These are phyloP conservation scores for Ogataea corticis DNA, from an alignment of 805 yeast species.

Conservation along the genomic window DNA sequence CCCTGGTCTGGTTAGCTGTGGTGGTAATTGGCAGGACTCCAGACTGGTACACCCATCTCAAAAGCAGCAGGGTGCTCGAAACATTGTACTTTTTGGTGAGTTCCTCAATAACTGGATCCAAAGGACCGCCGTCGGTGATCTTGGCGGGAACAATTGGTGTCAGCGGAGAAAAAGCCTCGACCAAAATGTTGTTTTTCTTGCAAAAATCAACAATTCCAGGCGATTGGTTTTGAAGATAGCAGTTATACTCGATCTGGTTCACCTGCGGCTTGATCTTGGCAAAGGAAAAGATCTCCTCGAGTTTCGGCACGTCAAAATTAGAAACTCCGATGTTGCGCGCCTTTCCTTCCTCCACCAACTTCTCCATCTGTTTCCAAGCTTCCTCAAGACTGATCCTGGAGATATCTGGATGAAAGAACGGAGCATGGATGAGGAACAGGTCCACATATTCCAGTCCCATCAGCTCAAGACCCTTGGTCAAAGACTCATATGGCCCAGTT, in stretches of 20 bases:
- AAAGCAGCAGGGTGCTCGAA: slow-evolving; percentile 61
- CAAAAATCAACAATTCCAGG: slow-evolving; percentile 55
- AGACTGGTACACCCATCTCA: slow-evolving; percentile 67
- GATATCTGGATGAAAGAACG: slow-evolving; percentile 44
- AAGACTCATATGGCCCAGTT: slow-evolving; percentile 48
- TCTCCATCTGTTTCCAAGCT: slow-evolving; percentile 51
- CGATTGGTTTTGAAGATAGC: slow-evolving; percentile 64
- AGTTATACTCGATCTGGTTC: slow-evolving; percentile 70
- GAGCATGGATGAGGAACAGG: slow-evolving; percentile 62
- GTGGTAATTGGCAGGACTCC: slow-evolving; percentile 78
- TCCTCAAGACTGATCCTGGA: slow-evolving; percentile 47
- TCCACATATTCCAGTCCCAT: slow-evolving; percentile 57
- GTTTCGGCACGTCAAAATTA: slow-evolving; percentile 51
- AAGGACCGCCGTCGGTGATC: slow-evolving; percentile 41
- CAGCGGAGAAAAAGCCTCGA: slow-evolving; percentile 70
- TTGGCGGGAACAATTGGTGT: slow-evolving; percentile 54
- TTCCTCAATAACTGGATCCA: slow-evolving; percentile 35
- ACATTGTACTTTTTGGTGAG: slow-evolving; percentile 58
- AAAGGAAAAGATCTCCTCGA: slow-evolving; percentile 43
- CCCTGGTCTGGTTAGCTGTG: slow-evolving; percentile 57
- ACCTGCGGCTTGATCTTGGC: slow-evolving; percentile 56
- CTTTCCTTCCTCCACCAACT: slow-evolving; percentile 44
- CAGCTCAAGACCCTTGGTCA: slow-evolving; percentile 47
- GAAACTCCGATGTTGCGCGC: slow-evolving; percentile 60
- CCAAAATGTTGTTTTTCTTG: slow-evolving; percentile 46